Base-by-base conservation (phyloP, 495 filamentous ascomycete genomes). In the Barbatosphaeria neglecta region DNA sequence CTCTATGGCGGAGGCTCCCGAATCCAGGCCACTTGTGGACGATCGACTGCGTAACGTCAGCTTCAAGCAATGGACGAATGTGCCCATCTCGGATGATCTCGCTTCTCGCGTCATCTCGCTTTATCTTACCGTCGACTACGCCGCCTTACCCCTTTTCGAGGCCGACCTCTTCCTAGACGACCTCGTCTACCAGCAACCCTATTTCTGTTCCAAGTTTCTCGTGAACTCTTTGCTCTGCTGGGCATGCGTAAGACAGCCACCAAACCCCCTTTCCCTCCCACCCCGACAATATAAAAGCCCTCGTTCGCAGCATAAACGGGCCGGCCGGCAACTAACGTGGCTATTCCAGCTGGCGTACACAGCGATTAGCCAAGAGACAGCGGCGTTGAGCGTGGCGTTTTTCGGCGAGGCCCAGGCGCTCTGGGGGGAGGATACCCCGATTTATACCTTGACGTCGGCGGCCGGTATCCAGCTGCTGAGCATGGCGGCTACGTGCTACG, bases 261-360 rank as follows among this genome's bases (percentile, higher is more conserved):
- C n/a, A 31, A 31, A 19, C 18, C 3, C 20, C 22, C 9, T 19
- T 42, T 4, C 20, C 20, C 20, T 20, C 40, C 6, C n/a, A 16
- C 7, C 13, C 3, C 3, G n/a, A 15, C 6, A 18, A 33, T 5
- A 17, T 1, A 41, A 33, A 24, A 23, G 27, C 27, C 6, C 13
- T 31, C 13, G 6, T 31, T 6, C 6, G 27, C 13, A 13, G 13
- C 13, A 31, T 31, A 31, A 6, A 31, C 27, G 27, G 27, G n/a
- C n/a, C n/a, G n/a, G n/a, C n/a, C n/a, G n/a, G n/a, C n/a, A n/a
- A n/a, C n/a, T n/a, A n/a, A n/a, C n/a, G n/a, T n/a, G n/a, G n/a
- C n/a, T n/a, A n/a, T n/a, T n/a, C 19, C 19, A 59, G 56, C 56
- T 51, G 25, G 54, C 54, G 51, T 56, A 56, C 18, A 59, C 46